Evolutionary conservation across 306 rosid genomes (phyloP).

Genomic region (Quillaja saponaria): DNA sequence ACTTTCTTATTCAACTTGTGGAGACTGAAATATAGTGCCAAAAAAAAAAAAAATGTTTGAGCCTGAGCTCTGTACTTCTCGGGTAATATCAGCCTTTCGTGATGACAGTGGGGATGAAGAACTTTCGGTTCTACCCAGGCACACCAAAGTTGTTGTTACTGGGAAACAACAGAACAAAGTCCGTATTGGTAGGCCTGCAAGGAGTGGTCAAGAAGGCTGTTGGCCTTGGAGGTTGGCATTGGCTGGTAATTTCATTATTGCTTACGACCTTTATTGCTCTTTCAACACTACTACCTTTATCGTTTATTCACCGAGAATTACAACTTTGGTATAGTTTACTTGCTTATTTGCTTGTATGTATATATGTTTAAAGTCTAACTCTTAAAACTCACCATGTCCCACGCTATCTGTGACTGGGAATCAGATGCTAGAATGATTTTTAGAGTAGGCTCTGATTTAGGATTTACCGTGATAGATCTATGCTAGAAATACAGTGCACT

Average conservation of each 20-base stretch:
- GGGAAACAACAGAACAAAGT: conserved; percentile 74
- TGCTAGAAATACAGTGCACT: too few relatives aligned
- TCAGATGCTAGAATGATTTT: too few relatives aligned
- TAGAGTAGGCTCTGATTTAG: too few relatives aligned
- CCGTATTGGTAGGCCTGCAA: conserved; percentile 73
- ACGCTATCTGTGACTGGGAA: too few relatives aligned
- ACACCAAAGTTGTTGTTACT: conserved; percentile 73
- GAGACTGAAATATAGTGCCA: not conserved
- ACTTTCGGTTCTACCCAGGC: conserved; percentile 72
- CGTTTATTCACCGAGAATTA: not conserved
- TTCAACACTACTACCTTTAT: not conserved
- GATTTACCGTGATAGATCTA: too few relatives aligned
- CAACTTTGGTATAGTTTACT: not conserved
- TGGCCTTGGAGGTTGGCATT: conserved; percentile 81
- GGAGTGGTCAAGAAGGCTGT: conserved; percentile 83
- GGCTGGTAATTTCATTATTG: conserved; percentile 56
- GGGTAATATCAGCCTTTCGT: conserved; percentile 51
- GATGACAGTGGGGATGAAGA: conserved; percentile 76
- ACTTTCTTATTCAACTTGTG: not conserved
- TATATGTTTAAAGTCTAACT: too few relatives aligned
- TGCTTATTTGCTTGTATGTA: not conserved
- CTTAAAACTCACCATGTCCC: too few relatives aligned
- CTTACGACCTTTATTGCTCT: not conserved
- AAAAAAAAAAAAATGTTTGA: conserved; percentile 44
- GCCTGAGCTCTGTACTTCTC: conserved; percentile 54